Evolutionary conservation across 2,329 filamentous ascomycete species (phyloP), one percentile per base, ranked within the genome.

Genomic region (Keithomyces neogunnii): DNA sequence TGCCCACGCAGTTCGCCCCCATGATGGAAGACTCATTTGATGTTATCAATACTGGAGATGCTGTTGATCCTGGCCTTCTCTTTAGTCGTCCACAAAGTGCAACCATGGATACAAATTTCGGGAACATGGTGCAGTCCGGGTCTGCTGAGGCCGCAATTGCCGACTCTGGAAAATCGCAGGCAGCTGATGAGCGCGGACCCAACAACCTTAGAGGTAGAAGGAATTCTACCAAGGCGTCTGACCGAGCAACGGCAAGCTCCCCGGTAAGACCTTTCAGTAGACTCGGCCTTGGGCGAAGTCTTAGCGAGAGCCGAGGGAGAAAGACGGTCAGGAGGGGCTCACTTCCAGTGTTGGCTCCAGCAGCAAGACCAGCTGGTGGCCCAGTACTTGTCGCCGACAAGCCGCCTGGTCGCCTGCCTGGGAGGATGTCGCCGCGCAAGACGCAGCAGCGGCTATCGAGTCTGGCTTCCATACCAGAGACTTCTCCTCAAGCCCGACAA

Each of bases 21-120:
- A 38, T 49, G 40, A 10, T 74, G 47, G 76, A 79, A 7, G 73
- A 81, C 53, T 69, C 75, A 0, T 83, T 82, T 57, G 68, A 71
- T 29, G 69, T 76, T 31, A 66, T 73, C 38, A 71, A 66, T 45
- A 67, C 73, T 5, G 68, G 64, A 31, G 70, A 71, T 6, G 76
- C 71, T n/a, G 80, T 85, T 5, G 72, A 85, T 57, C 81, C 81
- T 1, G 81, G 78, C 6, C 67, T 85, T 13, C 65, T 85, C 6
- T 79, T 81, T 60, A 77, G 75, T 55, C 71, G 73, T 9, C 74
- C 77, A 29, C 71, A 71, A 10, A 75, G 75, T 26, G 73, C 75
- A 3, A 61, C 64, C 49, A 71, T 78, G 66, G 70, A 75, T 40
- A 54, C 69, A 29, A 62, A 62, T 45, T 72, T 67, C 43, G 59